phyloP scores from a whole-genome alignment of 345 rosid genomes.

The Geranium rotundifolium region DNA sequence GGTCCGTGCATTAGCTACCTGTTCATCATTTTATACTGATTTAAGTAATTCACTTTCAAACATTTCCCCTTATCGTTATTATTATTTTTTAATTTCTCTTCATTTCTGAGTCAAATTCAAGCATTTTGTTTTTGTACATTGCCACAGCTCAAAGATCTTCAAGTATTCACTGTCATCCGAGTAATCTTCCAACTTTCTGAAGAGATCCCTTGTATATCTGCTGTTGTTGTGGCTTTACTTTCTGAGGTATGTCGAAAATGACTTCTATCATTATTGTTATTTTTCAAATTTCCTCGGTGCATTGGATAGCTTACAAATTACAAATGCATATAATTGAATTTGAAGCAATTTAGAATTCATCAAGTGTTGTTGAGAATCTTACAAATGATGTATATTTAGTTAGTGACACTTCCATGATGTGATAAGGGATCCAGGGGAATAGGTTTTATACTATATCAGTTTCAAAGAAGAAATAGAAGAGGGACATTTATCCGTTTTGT shows the following conservation, averaged over 20 bases:
- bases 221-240: slow-evolving; percentile 91
- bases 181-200: slow-evolving; percentile 97
- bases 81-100: slow-evolving; percentile 1
- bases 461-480: neutral
- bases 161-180: slow-evolving; percentile 86
- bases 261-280: neutral
- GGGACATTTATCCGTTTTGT: neutral
- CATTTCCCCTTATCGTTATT: neutral
- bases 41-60: neutral
- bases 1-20: slow-evolving; percentile 31
- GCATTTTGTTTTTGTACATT: neutral
- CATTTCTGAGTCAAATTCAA: neutral
- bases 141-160: slow-evolving; percentile 87
- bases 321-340: neutral
- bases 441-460: no score
- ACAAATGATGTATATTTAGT: neutral
- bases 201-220: slow-evolving; percentile 97
- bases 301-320: neutral
- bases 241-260: slow-evolving; percentile 48
- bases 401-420: neutral
- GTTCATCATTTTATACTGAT: neutral
- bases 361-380: neutral
- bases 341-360: neutral
- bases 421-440: no score
- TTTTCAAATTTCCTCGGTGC: neutral